These are phyloP conservation scores for Phytophthora hybrid DNA, from an alignment of 352 stramenopile genomes.

Conservation along the genomic window DNA sequence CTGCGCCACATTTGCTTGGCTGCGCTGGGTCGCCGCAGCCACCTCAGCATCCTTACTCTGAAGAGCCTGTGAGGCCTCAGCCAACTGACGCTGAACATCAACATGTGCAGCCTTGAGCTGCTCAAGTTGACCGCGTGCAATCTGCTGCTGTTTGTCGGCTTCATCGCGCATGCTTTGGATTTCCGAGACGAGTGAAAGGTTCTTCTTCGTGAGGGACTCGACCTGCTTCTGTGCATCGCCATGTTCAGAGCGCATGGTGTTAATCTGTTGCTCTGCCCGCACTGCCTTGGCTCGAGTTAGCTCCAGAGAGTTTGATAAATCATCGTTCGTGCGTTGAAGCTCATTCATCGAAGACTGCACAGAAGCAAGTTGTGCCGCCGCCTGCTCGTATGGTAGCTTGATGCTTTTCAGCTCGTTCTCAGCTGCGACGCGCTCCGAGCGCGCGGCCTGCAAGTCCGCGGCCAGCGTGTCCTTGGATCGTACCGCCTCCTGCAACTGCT, in stretches of 20 bases:
- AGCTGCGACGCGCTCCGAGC: constrained; percentile 38
- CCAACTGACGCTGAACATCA: constrained; percentile 49
- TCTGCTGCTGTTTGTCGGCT: constrained; percentile 53
- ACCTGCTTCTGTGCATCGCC: constrained; percentile 57
- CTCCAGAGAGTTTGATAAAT: constrained; percentile 58
- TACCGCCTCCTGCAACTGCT: constrained; percentile 42
- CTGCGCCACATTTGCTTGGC: constrained; percentile 42
- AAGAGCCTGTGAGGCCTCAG: constrained; percentile 37
- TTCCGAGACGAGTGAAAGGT: constrained; percentile 61
- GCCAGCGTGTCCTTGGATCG: constrained; percentile 42
- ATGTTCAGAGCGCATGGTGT: constrained; percentile 44
- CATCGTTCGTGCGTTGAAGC: constrained; percentile 58
- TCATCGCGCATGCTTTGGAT: constrained; percentile 58
- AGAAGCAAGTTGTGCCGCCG: constrained; percentile 33
- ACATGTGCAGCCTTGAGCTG: constrained; percentile 44
- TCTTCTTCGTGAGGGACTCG: constrained; percentile 72
- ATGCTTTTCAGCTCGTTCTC: constrained; percentile 44
- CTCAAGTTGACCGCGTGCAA: constrained; percentile 40
- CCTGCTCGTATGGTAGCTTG: constrained; percentile 40
- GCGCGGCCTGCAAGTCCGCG: constrained; percentile 32
- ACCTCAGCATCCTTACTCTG: constrained; percentile 53
- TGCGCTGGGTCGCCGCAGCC: constrained; percentile 39
- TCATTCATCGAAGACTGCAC: constrained; percentile 44
- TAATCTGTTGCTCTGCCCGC: constrained; percentile 61
- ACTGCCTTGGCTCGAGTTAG: constrained; percentile 45